Evolutionary conservation across 208 protist species (phyloP).

Genomic region (Sergeia podlipaevii): DNA sequence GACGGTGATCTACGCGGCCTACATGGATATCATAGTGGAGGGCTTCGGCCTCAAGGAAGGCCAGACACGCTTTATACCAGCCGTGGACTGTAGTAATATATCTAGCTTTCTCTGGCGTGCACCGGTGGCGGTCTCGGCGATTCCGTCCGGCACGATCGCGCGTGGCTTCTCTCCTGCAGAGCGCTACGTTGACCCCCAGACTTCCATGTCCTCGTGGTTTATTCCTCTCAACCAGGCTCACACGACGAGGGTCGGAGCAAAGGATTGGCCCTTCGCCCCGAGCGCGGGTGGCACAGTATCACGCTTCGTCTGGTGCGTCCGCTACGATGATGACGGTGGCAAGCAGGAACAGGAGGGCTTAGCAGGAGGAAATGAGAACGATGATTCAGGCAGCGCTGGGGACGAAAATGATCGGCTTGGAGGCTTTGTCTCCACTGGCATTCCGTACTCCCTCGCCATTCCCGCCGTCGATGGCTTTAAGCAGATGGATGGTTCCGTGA

Average conservation of each 20-base stretch:
- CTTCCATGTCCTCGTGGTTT: constrained; percentile 61
- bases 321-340: constrained; percentile 9
- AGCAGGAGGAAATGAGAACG: background rate
- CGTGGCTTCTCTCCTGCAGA: constrained; percentile 12
- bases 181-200: constrained; percentile 58
- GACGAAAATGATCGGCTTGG: constrained; percentile 8
- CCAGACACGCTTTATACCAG: constrained; percentile 52
- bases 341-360: background rate
- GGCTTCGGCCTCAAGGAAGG: constrained; percentile 52
- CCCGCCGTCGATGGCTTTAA: constrained; percentile 47
- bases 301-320: constrained; percentile 71
- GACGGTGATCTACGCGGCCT: constrained; percentile 47
- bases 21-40: constrained; percentile 62
- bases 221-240: constrained; percentile 39
- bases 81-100: constrained; percentile 57
- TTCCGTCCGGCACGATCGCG: constrained; percentile 37
- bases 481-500: constrained; percentile 11
- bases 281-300: constrained; percentile 18
- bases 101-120: constrained; percentile 64
- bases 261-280: constrained; percentile 2
- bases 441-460: constrained; percentile 55
- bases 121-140: constrained; percentile 37
- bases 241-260: constrained; percentile 39
- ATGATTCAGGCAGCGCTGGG: background rate
- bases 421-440: constrained; percentile 48